phyloP scores from a whole-genome alignment of 108 stramenopile genomes.

The Cyclotella baltica region DNA sequence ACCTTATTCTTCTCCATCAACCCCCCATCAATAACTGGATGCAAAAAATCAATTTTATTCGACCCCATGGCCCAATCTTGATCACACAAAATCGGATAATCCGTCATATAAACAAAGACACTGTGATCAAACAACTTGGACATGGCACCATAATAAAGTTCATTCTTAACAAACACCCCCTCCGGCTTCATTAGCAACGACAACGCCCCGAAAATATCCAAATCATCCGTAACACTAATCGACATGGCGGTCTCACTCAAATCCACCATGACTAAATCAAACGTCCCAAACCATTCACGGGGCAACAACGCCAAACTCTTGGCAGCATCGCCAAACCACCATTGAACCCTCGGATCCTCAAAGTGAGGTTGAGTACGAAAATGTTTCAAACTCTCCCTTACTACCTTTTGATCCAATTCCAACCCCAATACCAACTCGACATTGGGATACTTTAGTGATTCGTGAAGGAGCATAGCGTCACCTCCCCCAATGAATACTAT shows the following conservation, averaged over 20 bases:
- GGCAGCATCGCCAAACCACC: constrained; percentile 93
- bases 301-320: constrained; percentile 82
- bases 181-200: constrained; percentile 78
- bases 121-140: constrained; percentile 70
- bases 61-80: constrained; percentile 79
- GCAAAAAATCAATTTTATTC: constrained; percentile 77
- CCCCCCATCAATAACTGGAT: constrained; percentile 46
- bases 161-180: constrained; percentile 90
- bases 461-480: constrained; percentile 88
- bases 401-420: constrained; percentile 85
- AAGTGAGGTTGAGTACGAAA: constrained; percentile 82
- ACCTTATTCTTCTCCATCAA: constrained; percentile 40
- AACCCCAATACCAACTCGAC: constrained; percentile 82
- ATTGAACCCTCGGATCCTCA: constrained; percentile 83
- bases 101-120: constrained; percentile 58
- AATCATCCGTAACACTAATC: constrained; percentile 69
- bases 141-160: constrained; percentile 75
- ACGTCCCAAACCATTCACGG: constrained; percentile 81
- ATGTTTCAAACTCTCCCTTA: constrained; percentile 74
- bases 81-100: constrained; percentile 75
- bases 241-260: constrained; percentile 84
- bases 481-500: constrained; percentile 88
- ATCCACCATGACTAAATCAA: constrained; percentile 89
- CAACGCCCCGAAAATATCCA: constrained; percentile 82
- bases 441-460: constrained; percentile 78